A percentile compares a stretch with the other conserved stretches of the same genome.
phyloP scores from a whole-genome alignment of 257 asterid genomes.

The Ilex aquifolium region DNA sequence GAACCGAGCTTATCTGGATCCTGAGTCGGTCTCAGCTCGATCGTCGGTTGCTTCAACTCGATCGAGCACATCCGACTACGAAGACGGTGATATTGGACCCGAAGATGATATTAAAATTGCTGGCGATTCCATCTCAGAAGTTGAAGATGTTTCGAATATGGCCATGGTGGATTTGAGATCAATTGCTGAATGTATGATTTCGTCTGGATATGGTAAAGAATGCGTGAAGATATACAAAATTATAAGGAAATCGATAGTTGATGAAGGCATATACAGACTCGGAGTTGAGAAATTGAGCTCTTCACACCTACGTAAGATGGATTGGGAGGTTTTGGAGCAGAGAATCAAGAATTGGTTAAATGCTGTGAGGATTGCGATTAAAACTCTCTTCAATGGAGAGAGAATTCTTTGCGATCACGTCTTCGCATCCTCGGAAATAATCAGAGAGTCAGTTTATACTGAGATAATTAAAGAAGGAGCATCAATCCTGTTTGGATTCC shows the following conservation, averaged over 20 bases:
- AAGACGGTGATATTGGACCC: not conserved
- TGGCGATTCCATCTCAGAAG: not conserved
- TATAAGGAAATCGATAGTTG: no score
- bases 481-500: not conserved
- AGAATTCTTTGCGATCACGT: not conserved
- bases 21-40: not conserved
- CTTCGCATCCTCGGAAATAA: not conserved
- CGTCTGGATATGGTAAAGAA: no score
- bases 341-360: not conserved
- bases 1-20: not conserved
- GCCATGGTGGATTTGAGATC: not conserved
- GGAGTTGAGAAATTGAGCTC: no score
- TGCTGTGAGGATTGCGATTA: not conserved
- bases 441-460: not conserved
- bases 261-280: no score
- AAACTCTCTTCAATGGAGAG: not conserved
- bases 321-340: not conserved
- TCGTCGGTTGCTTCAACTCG: not conserved
- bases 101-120: not conserved
- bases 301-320: no score
- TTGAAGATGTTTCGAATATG: not conserved
- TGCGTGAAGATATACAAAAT: no score
- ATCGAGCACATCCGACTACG: no score
- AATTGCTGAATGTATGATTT: not conserved
- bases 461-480: not conserved